Evolutionary conservation across 805 yeast species (phyloP), one percentile per base, ranked within the genome.

Genomic region (Zygosaccharomyces pseudorouxii): DNA sequence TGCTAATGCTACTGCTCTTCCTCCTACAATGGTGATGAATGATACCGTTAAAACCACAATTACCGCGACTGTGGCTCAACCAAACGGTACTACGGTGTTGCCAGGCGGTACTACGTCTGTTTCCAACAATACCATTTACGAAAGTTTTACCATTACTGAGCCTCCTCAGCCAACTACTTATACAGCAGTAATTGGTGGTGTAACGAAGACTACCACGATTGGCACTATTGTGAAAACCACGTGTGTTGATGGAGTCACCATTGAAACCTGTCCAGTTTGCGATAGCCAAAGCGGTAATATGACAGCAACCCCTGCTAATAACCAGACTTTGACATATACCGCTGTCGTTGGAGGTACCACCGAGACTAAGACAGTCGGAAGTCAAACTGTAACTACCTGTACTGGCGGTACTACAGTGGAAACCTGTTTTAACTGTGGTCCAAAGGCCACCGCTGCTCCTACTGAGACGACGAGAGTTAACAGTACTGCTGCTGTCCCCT

Each of bases 341-440:
- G 44, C 44, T 5, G 36, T 41, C 10, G 36, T 41, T 20, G 44
- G 44, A 16, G 44, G 44, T 20, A 19, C 36, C 12, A 41, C 44
- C 18, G 33, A 29, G 25, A 41, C 33, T 9, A 20, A 16, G 14
- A 41, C 44, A 4, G 36, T 41, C 22, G 44, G 37, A 5, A 33
- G 36, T 33, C 25, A 18, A 12, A 41, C 44, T 14, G 18, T 41
- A n/a, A 29, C 44, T 9, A 41, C 37, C 14, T 11, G 33, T 14
- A 36, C 29, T 14, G 44, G 44, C 29, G 44, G 44, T 14, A 29
- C 44, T n/a, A 41, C 44, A 8, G 18, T 41, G 12, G 44, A 41
- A 11, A 41, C 44, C n/a, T 19, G 47, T 23, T 16, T 36, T 35
- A 9, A 18, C 43, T 18, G 14, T 33, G 37, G 20, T 14, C 37